These are phyloP conservation scores for Pythium aphanidermatum DNA, from an alignment of 352 stramenopile species.

Conservation along the genomic window DNA sequence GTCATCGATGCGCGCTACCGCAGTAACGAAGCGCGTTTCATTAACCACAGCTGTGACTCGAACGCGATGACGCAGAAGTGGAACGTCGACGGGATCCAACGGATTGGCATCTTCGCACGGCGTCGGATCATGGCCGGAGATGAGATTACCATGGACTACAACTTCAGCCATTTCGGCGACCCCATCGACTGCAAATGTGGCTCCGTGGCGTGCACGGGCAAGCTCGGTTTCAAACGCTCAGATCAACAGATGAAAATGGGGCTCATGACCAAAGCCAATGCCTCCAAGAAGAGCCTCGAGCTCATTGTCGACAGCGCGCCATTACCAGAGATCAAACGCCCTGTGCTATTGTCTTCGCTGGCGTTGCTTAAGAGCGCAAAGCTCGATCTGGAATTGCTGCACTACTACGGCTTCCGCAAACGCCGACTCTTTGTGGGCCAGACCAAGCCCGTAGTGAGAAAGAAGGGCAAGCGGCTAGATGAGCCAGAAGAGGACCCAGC, in stretches of 20 bases:
- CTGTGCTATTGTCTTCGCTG: conserved; percentile 57
- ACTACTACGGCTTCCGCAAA: conserved; percentile 54
- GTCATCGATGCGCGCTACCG: conserved; percentile 83
- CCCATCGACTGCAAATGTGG: conserved; percentile 73
- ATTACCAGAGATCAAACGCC: conserved; percentile 54
- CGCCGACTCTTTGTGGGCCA: conserved; percentile 64
- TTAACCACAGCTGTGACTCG: conserved; percentile 94
- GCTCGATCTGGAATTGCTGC: conserved; percentile 58
- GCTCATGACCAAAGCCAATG: conserved; percentile 1
- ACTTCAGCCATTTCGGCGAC: conserved; percentile 80
- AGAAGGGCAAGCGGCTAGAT: no score
- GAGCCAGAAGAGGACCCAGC: no score
- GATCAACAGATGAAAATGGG: conserved; percentile 20
- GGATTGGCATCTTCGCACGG: conserved; percentile 75
- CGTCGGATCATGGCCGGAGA: conserved; percentile 47
- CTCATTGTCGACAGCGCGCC: conserved; percentile 13
- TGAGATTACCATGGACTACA: conserved; percentile 85
- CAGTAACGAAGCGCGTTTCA: conserved; percentile 93
- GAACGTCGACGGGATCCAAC: conserved; percentile 66
- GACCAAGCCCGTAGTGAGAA: neutral
- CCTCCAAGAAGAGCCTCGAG: conserved; percentile 19
- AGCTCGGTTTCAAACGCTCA: conserved; percentile 69
- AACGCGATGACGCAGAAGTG: conserved; percentile 95
- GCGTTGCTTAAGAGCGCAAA: conserved; percentile 72
- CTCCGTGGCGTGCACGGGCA: conserved; percentile 59